Evolutionary conservation across 306 rosid species (phyloP).

Genomic region (Amphicarpaea edgeworthii): DNA sequence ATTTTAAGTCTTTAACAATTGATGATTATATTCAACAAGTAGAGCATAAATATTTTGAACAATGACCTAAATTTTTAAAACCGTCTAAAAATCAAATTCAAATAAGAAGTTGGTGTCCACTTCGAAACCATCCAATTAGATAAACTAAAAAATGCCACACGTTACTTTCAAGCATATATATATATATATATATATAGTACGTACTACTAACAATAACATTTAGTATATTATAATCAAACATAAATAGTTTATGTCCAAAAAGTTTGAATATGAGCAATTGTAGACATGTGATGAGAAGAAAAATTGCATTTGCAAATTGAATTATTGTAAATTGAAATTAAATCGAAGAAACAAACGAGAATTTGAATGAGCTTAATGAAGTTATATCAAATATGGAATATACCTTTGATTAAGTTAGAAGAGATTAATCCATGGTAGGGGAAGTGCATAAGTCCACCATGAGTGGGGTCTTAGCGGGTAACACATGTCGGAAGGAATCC

Average conservation of each 20-base stretch:
- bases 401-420: conserved; percentile 43
- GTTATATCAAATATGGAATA: conserved; percentile 49
- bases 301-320: conserved; percentile 8
- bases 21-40: background rate
- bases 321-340: no score
- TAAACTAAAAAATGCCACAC: background rate
- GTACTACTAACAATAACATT: background rate
- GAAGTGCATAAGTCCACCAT: conserved; percentile 51
- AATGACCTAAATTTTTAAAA: background rate
- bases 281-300: conserved; percentile 26
- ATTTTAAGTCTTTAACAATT: background rate
- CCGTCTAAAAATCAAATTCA: background rate
- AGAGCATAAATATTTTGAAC: background rate
- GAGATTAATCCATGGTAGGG: conserved; percentile 20
- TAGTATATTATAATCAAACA: background rate
- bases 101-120: conserved; percentile 18
- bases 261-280: conserved; percentile 8
- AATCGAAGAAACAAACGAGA: conserved; percentile 1
- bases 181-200: no score
- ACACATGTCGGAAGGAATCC: conserved; percentile 65
- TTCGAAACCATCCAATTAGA: conserved; percentile 16
- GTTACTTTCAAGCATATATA: background rate
- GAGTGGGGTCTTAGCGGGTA: conserved; percentile 77
- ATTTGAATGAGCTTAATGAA: conserved; percentile 16
- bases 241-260: background rate